These are phyloP conservation scores for Pseudozyma sp. DNA, from an alignment of 1,284 basidiomycete species.

Conservation along the genomic window DNA sequence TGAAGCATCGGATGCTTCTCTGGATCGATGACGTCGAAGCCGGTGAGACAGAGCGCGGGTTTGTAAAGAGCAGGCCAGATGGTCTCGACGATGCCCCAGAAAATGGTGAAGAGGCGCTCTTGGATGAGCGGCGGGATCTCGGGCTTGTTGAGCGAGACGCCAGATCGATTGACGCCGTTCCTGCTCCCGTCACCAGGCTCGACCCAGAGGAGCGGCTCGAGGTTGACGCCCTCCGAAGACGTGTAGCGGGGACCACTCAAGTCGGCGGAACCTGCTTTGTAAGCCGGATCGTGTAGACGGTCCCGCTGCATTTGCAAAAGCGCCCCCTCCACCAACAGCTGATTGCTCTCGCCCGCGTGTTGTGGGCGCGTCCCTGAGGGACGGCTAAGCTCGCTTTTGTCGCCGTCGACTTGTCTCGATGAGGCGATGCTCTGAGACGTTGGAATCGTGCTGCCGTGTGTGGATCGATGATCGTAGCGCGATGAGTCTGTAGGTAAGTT, in stretches of 20 bases:
- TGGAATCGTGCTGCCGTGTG: not conserved
- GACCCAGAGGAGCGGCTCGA: conserved; percentile 47
- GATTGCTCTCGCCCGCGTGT: conserved; percentile 18
- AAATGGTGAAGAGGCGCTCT: conserved; percentile 50
- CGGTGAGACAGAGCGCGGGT: conserved; percentile 28
- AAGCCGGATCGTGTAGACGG: conserved; percentile 9
- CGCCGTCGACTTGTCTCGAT: not conserved
- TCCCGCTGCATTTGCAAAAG: conserved; percentile 31
- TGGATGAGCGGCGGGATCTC: conserved; percentile 45
- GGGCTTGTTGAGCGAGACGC: conserved; percentile 38
- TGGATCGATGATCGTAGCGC: conserved; percentile 8
- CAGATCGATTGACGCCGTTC: conserved; percentile 30
- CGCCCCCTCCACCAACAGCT: conserved; percentile 26
- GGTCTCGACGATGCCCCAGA: conserved; percentile 45
- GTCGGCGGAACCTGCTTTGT: not conserved
- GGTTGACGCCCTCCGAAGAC: conserved; percentile 21
- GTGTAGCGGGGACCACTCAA: not conserved
- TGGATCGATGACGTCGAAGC: conserved; percentile 41
- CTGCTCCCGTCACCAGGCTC: conserved; percentile 29
- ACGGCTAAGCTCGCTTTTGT: conserved; percentile 1
- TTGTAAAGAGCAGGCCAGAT: conserved; percentile 57
- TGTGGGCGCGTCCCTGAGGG: conserved; percentile 8
- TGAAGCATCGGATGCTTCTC: conserved; percentile 53
- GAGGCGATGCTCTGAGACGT: not conserved
- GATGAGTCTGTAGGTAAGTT: conserved; percentile 3